These are phyloP conservation scores for Chlorella variabilis DNA, from an alignment of 163 green algal genomes.

Conservation along the genomic window DNA sequence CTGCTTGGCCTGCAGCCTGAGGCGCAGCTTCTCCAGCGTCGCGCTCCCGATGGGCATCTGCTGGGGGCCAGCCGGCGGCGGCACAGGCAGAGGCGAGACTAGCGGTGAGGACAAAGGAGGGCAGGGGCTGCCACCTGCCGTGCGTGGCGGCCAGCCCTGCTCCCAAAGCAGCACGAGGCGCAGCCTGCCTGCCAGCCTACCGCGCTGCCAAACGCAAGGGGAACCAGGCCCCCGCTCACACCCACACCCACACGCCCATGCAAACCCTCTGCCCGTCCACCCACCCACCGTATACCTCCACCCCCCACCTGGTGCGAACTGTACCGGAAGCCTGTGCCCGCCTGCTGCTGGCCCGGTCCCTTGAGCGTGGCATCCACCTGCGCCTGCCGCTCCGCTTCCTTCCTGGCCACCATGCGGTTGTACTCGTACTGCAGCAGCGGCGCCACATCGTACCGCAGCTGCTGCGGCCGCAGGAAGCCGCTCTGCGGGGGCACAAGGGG, in stretches of 20 bases:
- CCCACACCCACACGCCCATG: background rate
- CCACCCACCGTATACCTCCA: background rate
- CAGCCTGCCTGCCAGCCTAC: no score
- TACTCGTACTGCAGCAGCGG: conserved; percentile 31
- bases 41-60: conserved; percentile 37
- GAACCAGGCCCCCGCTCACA: background rate
- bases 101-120: no score
- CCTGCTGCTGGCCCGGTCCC: conserved; percentile 23
- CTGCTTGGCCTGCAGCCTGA: conserved; percentile 65
- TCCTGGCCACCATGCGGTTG: background rate
- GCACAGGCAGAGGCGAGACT: no score
- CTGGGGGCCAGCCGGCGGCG: no score
- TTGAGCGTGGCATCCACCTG: background rate
- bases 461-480: conserved; percentile 30
- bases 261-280: background rate
- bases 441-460: conserved; percentile 36
- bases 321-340: conserved; percentile 17
- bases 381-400: background rate
- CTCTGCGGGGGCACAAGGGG: no score
- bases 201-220: no score
- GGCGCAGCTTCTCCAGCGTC: conserved; percentile 21
- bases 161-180: no score
- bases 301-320: background rate
- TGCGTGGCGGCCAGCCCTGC: no score
- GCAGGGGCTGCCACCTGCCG: no score